Evolutionary conservation across 441 rosid genomes (phyloP).

Genomic region (Rhodomyrtus psidioides): DNA sequence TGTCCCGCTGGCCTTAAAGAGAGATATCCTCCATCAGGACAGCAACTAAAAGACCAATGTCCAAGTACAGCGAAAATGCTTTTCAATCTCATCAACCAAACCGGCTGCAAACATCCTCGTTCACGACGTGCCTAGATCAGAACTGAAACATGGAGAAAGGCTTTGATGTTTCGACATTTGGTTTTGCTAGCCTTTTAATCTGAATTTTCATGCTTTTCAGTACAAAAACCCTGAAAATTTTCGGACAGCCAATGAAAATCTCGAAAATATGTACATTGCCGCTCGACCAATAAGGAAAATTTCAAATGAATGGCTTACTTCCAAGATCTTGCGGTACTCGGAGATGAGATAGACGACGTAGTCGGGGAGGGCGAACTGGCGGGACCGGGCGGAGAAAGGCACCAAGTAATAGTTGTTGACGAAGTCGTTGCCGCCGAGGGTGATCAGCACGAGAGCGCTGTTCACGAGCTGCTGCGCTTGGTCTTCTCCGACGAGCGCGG

Average conservation of each 20-base stretch:
- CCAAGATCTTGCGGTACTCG: conserved; percentile 31
- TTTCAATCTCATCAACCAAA: background rate
- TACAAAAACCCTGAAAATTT: background rate
- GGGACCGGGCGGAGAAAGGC: conserved; percentile 50
- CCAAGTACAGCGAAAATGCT: background rate
- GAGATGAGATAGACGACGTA: conserved; percentile 32
- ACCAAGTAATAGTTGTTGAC: conserved; percentile 55
- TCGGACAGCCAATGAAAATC: background rate
- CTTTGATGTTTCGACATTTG: background rate
- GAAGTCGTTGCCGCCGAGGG: conserved; percentile 55
- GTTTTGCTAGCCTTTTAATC: background rate
- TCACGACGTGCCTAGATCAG: background rate
- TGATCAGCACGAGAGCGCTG: conserved; percentile 33
- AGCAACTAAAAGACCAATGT: background rate
- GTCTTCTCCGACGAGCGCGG: conserved; percentile 21
- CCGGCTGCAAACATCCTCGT: background rate
- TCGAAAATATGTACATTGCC: background rate
- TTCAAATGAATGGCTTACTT: conserved; percentile 14
- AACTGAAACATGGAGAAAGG: background rate
- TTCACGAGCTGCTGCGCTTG: conserved; percentile 29
- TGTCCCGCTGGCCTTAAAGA: background rate
- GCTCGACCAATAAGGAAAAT: background rate
- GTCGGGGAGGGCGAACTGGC: conserved; percentile 35
- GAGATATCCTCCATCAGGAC: background rate
- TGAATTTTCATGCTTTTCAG: background rate